These are phyloP conservation scores for Simplicillium aogashimaense DNA, from an alignment of 2,329 filamentous ascomycete genomes.

Conservation along the genomic window DNA sequence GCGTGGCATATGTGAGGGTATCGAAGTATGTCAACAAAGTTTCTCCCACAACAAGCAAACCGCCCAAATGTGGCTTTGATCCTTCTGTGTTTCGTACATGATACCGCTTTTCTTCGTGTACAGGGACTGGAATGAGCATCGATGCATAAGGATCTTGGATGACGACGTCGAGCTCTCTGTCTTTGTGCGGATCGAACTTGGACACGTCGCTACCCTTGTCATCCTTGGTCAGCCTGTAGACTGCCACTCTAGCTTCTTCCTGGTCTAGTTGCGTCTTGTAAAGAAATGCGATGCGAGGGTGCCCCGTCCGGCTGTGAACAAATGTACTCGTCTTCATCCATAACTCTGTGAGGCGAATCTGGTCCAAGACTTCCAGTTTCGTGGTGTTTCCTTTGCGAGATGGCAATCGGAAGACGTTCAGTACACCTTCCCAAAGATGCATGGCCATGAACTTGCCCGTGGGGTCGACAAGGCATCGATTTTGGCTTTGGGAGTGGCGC, in stretches of 20 bases:
- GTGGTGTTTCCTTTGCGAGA: conserved; percentile 32
- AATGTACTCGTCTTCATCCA: conserved; percentile 50
- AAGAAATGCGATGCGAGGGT: conserved; percentile 47
- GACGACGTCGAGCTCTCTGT: conserved; percentile 43
- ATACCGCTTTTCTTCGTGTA: conserved; percentile 49
- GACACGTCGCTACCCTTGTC: conserved; percentile 45
- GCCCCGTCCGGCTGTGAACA: conserved; percentile 46
- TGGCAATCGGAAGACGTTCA: conserved; percentile 43
- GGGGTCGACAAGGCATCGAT: conserved; percentile 77
- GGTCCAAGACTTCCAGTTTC: conserved; percentile 39
- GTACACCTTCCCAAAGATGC: conserved; percentile 50
- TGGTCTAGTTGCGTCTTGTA: conserved; percentile 44
- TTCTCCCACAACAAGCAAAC: conserved; percentile 67
- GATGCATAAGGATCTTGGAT: conserved; percentile 46
- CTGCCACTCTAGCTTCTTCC: conserved; percentile 43
- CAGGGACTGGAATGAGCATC: conserved; percentile 53
- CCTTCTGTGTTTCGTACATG: conserved; percentile 44
- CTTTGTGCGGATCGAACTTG: conserved; percentile 42
- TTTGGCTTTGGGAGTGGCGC: conserved; percentile 72
- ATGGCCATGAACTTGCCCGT: conserved; percentile 52
- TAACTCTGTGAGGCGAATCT: conserved; percentile 47
- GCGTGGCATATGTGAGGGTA: conserved; percentile 57
- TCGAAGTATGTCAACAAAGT: conserved; percentile 81
- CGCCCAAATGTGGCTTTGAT: conserved; percentile 51
- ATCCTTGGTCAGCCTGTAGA: conserved; percentile 49